phyloP scores from a whole-genome alignment of 257 asterid genomes.

The Salvia hispanica region DNA sequence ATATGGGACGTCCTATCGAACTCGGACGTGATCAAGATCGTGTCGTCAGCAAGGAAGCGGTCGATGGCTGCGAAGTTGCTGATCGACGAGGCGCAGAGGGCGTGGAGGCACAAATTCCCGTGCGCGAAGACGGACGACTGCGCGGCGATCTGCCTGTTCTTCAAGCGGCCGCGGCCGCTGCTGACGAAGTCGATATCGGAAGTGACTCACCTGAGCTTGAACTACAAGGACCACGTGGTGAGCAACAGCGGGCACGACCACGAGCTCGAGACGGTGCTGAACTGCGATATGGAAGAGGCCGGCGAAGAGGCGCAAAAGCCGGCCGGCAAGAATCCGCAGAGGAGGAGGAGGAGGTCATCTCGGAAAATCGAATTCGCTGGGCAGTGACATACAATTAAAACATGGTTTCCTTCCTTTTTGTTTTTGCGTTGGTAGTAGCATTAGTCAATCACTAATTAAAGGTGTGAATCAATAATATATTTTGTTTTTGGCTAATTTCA shows the following conservation, averaged over 20 bases:
- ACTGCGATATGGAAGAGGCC: constrained; percentile 36
- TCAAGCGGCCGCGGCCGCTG: constrained; percentile 60
- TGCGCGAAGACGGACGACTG: constrained; percentile 72
- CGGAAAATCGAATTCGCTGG: constrained; percentile 28
- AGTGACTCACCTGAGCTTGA: constrained; percentile 57
- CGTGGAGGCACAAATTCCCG: constrained; percentile 79
- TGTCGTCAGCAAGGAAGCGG: constrained; percentile 59
- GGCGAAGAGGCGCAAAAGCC: constrained; percentile 22
- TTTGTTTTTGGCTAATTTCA: constrained; percentile 22
- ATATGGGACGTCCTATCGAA: constrained; percentile 86
- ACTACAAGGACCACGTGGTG: constrained; percentile 36
- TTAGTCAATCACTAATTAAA: constrained; percentile 19
- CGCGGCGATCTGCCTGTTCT: constrained; percentile 68
- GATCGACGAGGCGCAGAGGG: constrained; percentile 60
- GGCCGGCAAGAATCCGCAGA: constrained; percentile 15
- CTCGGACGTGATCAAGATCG: constrained; percentile 62
- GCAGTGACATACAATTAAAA: background rate
- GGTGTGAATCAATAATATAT: constrained; percentile 7
- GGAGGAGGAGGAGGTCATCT: constrained; percentile 31
- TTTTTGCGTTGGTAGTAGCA: constrained; percentile 23
- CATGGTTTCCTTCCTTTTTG: background rate
- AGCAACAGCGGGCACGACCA: constrained; percentile 37
- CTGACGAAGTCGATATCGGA: constrained; percentile 64
- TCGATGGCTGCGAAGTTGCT: constrained; percentile 64
- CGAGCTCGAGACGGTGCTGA: constrained; percentile 77